These are phyloP conservation scores for Xenosphaeropsis pyriputrescens DNA, from an alignment of 2,329 filamentous ascomycete genomes.

Conservation along the genomic window DNA sequence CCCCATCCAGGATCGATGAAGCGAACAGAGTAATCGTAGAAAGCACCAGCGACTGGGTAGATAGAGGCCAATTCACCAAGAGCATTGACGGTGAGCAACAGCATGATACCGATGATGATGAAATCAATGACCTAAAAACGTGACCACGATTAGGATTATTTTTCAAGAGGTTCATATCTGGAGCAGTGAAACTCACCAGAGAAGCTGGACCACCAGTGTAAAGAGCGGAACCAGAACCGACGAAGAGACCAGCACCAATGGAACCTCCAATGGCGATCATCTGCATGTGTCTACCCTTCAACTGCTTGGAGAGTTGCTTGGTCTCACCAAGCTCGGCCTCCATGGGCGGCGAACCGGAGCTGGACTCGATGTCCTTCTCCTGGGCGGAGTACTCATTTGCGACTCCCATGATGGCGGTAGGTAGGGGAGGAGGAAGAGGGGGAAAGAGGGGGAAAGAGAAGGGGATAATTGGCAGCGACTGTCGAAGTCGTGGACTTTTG, in stretches of 20 bases:
- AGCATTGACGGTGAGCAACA: conserved; percentile 42
- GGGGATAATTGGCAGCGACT: too few relatives aligned
- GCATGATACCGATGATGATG: conserved; percentile 39
- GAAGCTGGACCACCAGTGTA: conserved; percentile 18
- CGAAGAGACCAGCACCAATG: conserved; percentile 34
- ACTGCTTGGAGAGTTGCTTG: conserved; percentile 10
- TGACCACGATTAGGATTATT: not conserved
- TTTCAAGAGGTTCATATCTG: conserved; percentile 1
- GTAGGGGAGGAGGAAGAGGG: too few relatives aligned
- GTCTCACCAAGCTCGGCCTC: not conserved
- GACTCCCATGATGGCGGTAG: not conserved
- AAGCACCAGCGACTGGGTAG: conserved; percentile 46
- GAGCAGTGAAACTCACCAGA: conserved; percentile 3
- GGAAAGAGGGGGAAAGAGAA: too few relatives aligned
- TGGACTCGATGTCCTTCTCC: not conserved
- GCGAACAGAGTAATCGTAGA: conserved; percentile 44
- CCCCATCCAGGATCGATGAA: conserved; percentile 44
- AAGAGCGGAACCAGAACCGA: conserved; percentile 28
- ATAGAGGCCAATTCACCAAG: conserved; percentile 41
- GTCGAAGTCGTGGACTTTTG: too few relatives aligned
- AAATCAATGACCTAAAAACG: conserved; percentile 27
- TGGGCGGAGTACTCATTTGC: not conserved
- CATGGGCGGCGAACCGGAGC: too few relatives aligned
- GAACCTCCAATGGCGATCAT: conserved; percentile 36
- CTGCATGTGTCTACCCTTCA: conserved; percentile 33